These are phyloP conservation scores for Leccinum fibrillosum DNA, from an alignment of 768 basidiomycete species.

Conservation along the genomic window DNA sequence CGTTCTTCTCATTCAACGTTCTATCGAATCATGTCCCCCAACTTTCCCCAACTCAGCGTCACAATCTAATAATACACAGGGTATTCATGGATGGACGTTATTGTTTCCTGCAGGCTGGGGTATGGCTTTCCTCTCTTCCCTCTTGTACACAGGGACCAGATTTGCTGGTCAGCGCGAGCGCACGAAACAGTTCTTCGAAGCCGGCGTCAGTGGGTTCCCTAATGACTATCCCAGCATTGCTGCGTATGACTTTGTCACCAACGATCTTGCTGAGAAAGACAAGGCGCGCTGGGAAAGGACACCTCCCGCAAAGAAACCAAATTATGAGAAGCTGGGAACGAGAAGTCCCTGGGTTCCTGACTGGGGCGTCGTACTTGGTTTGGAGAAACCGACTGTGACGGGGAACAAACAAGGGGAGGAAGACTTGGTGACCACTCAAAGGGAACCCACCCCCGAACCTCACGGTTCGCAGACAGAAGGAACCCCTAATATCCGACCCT, in stretches of 20 bases:
- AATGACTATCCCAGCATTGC: slow-evolving; percentile 67
- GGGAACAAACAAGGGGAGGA: slow-evolving; percentile 21
- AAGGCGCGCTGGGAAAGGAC: slow-evolving; percentile 67
- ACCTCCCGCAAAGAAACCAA: slow-evolving; percentile 84
- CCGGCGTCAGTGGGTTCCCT: slow-evolving; percentile 73
- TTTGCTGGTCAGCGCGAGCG: slow-evolving; percentile 85
- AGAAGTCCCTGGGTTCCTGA: slow-evolving; percentile 73
- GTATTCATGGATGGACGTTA: slow-evolving; percentile 84
- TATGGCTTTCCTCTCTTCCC: slow-evolving; percentile 84
- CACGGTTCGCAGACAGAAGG: slow-evolving; percentile 8
- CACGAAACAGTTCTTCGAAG: slow-evolving; percentile 78
- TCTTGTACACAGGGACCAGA: slow-evolving; percentile 79
- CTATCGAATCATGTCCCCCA: slow-evolving; percentile 43
- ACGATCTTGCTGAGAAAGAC: slow-evolving; percentile 50
- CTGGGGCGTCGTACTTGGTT: slow-evolving; percentile 70
- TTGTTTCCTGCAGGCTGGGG: slow-evolving; percentile 82
- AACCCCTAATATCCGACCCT: slow-evolving; percentile 37
- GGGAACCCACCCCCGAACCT: slow-evolving; percentile 35
- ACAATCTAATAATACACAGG: slow-evolving; percentile 31
- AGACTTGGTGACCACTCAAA: slow-evolving; percentile 56
- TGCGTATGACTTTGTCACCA: slow-evolving; percentile 52
- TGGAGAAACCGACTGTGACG: slow-evolving; percentile 25
- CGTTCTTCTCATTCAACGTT: slow-evolving; percentile 77
- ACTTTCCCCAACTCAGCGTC: slow-evolving; percentile 14
- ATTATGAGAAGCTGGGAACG: slow-evolving; percentile 62